Evolutionary conservation across 495 filamentous ascomycete genomes (phyloP).

Genomic region (Neurospora discreta): DNA sequence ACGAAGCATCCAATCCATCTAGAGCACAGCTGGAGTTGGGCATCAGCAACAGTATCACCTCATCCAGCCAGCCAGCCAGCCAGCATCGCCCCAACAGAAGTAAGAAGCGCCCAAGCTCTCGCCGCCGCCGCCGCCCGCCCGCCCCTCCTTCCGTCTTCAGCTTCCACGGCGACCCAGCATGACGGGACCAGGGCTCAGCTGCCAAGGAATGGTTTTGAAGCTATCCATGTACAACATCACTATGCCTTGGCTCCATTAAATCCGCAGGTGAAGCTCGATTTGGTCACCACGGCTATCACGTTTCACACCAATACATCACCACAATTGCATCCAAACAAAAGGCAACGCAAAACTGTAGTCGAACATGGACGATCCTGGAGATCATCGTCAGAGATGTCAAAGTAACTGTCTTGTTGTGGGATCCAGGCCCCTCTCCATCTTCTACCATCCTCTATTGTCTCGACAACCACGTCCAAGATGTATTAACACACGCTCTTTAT

Average conservation of each 20-base stretch:
- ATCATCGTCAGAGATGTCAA: not conserved
- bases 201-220: not conserved
- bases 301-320: not conserved
- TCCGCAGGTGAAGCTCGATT: not conserved
- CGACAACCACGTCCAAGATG: not conserved
- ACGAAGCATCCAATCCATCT: not conserved
- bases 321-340: not conserved
- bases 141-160: not conserved
- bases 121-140: not conserved
- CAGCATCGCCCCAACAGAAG: not conserved
- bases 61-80: not conserved
- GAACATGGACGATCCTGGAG: not conserved
- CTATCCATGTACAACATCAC: not conserved
- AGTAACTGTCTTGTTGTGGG: not conserved
- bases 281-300: not conserved
- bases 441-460: not conserved
- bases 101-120: not conserved
- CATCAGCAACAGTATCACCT: not conserved
- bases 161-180: not conserved
- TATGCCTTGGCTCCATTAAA: not conserved
- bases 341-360: not conserved
- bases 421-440: not conserved
- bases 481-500: not conserved
- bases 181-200: not conserved
- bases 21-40: not conserved